Evolutionary conservation across 2,329 filamentous ascomycete genomes (phyloP).

Genomic region (Epichloe uncinata): DNA sequence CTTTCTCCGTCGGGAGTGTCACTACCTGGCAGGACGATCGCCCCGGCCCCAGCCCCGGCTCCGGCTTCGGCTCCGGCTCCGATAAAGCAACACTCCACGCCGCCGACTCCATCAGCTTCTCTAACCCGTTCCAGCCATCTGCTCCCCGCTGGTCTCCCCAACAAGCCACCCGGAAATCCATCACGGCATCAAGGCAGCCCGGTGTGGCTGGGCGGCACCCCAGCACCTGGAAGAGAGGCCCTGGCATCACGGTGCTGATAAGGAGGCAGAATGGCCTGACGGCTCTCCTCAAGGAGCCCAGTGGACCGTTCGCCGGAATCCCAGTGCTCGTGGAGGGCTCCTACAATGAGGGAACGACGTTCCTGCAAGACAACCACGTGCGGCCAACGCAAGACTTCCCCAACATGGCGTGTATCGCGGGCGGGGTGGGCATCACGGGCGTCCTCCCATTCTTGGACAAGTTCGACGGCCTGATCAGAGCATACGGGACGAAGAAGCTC

Average conservation of each 20-base stretch:
- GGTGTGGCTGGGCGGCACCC: not conserved
- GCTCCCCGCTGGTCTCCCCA: not conserved
- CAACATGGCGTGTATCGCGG: not conserved
- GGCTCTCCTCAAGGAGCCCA: not conserved
- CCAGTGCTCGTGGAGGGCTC: not conserved
- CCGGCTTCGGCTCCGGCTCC: not conserved
- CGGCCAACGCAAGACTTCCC: not conserved
- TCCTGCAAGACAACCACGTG: not conserved
- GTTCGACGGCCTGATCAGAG: not conserved
- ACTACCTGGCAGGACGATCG: not conserved
- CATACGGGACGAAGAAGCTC: not conserved
- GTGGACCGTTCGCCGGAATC: not conserved
- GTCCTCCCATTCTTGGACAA: not conserved
- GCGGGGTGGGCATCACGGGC: not conserved
- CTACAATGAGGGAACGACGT: not conserved
- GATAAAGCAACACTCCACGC: not conserved
- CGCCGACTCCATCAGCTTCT: not conserved
- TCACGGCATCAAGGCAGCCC: not conserved
- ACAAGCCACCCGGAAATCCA: not conserved
- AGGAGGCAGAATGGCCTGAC: not conserved
- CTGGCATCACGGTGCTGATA: not conserved
- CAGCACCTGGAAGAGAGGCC: not conserved
- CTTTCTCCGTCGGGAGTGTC: conserved; percentile 11
- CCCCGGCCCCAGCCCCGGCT: not conserved
- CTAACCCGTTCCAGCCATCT: not conserved